Percentiles rank a stretch among this genome's conserved stretches.
Conservation (phyloP, 768 basidiomycete genomes). For the Hypholoma sublateritium region DNA sequence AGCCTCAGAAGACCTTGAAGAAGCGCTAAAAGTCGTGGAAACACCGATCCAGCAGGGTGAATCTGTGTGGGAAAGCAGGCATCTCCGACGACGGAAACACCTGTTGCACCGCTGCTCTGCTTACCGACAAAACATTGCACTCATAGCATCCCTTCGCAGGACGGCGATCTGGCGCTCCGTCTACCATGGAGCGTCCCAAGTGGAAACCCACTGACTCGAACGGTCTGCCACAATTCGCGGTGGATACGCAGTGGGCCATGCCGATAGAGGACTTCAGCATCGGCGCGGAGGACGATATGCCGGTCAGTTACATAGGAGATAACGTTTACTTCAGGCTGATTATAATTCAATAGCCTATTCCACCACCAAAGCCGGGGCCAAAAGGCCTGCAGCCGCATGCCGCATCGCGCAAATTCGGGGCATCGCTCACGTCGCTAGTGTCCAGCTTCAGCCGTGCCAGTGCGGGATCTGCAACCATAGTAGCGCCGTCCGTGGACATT, state of each 20-base stretch:
- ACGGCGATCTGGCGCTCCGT: no score
- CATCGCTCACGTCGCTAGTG: conserved; percentile 17
- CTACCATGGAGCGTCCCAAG: no score
- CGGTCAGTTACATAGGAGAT: conserved; percentile 17
- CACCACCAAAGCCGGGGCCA: conserved; percentile 36
- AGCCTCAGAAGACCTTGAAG: background rate
- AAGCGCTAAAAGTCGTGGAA: background rate
- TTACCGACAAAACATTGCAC: background rate
- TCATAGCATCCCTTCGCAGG: no score
- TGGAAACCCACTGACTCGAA: no score
- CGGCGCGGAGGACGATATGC: conserved; percentile 2
- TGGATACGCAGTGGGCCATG: no score
- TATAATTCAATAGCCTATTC: conserved; percentile 34
- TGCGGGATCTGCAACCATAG: conserved; percentile 22
- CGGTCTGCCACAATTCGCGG: no score
- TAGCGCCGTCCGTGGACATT: conserved; percentile 24
- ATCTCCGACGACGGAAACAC: background rate
- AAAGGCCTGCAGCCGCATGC: conserved; percentile 1
- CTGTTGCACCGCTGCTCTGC: no score
- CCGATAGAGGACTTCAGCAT: no score
- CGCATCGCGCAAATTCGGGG: conserved; percentile 33
- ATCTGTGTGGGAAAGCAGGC: background rate
- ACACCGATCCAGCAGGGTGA: background rate
- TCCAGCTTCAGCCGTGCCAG: background rate
- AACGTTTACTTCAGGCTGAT: no score